Evolutionary conservation across 345 rosid species (phyloP).

Genomic region (Hibiscus trionum): DNA sequence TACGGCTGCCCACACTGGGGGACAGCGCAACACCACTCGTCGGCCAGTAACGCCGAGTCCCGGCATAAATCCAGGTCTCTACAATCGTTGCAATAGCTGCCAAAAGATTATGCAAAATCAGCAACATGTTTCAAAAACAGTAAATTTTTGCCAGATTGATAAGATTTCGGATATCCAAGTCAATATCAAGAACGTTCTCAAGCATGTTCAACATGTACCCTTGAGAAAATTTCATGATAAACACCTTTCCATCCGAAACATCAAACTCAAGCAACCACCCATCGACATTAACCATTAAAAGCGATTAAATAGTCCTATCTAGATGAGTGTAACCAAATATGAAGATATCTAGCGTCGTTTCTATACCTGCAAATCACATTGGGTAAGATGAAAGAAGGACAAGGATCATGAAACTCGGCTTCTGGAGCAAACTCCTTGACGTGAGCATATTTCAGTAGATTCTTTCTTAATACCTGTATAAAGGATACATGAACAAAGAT

Average conservation of each 20-base stretch:
- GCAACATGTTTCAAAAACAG: background rate
- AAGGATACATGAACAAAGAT: background rate
- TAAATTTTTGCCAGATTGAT: background rate
- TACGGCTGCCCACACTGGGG: constrained; percentile 87
- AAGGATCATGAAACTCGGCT: constrained; percentile 23
- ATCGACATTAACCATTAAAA: background rate
- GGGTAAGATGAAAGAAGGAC: constrained; percentile 34
- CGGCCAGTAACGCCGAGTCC: constrained; percentile 50
- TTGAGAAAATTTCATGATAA: background rate
- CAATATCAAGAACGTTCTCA: background rate
- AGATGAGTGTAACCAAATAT: background rate
- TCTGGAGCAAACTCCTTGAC: background rate
- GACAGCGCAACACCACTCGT: constrained; percentile 73
- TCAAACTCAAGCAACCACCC: background rate
- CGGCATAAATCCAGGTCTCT: constrained; percentile 83
- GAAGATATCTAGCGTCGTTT: background rate
- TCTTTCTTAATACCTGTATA: constrained; percentile 68
- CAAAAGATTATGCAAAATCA: constrained; percentile 17
- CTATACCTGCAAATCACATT: constrained; percentile 82
- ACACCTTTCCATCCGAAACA: background rate
- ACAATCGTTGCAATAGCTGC: constrained; percentile 89
- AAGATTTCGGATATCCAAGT: background rate
- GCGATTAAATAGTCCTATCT: background rate
- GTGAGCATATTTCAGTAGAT: constrained; percentile 37
- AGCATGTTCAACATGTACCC: background rate